Evolutionary conservation across 306 rosid species (phyloP), one percentile per base, ranked within the genome.

Genomic region (Castanea crenata): DNA sequence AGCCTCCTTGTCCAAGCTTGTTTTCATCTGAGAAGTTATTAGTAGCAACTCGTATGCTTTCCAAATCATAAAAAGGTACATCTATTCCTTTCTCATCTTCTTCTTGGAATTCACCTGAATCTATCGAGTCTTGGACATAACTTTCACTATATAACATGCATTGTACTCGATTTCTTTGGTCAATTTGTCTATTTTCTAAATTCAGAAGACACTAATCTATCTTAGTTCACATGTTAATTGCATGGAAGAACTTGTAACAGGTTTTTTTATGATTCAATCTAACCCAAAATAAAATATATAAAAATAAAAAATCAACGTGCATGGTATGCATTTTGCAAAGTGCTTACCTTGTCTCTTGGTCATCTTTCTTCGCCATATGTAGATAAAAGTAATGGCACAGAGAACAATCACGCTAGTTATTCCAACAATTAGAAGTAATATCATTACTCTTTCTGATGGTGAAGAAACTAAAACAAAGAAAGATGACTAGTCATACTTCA

Each of bases 1-100:
- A 90, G 54, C 94, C 94, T 32, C 92, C 94, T 72, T 10, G 75
- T 64, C 89, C 91, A 18, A 85, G 83, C 76, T 81, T 83, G 71
- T 86, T 86, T 71, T 79, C 74, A 25, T 90, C 83, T 19, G 93
- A 85, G 72, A 90, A 88, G 44, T 85, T 59, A 67, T 88, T 77
- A 29, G 89, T 90, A 4, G 92, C 94, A 1, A 9, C 80, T 4
- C 79, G 6, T 25, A 90, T 64, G 29, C 84, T 75, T n/a, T 31
- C 73, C 29, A 86, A 71, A 69, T 72, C 20, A 38, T 61, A 85
- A 52, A 32, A 75, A 3, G 91, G 89, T 3, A 90, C 85, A 6
- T 78, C 83, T 15, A 87, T 54, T 31, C 79, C 79, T 65, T 76
- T 76, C 23, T 31, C 79, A 65, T 74, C 76, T 25, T 74, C 76